phyloP scores from a whole-genome alignment of 164 flowering plant genomes.

The Aristolochia fimbriata region DNA sequence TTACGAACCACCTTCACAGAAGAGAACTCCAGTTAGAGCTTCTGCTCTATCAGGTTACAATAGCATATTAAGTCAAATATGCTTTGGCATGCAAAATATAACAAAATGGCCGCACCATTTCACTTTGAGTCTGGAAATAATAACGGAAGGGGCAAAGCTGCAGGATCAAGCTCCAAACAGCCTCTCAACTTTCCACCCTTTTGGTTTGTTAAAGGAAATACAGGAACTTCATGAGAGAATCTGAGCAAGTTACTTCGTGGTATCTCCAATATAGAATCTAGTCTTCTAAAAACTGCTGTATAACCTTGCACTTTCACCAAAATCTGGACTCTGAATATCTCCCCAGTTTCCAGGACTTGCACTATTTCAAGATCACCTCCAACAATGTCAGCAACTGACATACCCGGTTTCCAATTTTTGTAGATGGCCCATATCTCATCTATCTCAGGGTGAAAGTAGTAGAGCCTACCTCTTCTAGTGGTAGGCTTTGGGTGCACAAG shows the following conservation, averaged over 20 bases:
- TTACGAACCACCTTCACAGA: background rate
- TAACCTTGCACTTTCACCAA: constrained; percentile 19
- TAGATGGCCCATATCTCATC: constrained; percentile 73
- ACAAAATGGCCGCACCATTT: background rate
- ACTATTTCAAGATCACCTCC: constrained; percentile 34
- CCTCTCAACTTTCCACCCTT: constrained; percentile 16
- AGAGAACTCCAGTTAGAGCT: background rate
- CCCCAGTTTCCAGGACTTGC: constrained; percentile 20
- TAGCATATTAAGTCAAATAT: background rate
- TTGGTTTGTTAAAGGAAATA: constrained; percentile 23
- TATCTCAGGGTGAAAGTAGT: constrained; percentile 34
- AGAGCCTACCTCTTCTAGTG: constrained; percentile 19
- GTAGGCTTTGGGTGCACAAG: constrained; percentile 13
- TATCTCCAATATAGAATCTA: constrained; percentile 12
- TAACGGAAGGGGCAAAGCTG: constrained; percentile 19
- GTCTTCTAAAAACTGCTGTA: constrained; percentile 16
- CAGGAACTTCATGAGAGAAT: constrained; percentile 48
- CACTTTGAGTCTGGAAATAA: background rate
- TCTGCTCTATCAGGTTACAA: background rate
- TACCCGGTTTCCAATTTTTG: constrained; percentile 27
- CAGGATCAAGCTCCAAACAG: constrained; percentile 41
- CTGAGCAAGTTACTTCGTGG: constrained; percentile 18
- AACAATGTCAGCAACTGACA: constrained; percentile 10
- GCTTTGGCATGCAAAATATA: background rate
- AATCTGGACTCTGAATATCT: constrained; percentile 14